A percentile compares a stretch with the other conserved stretches of the same genome.
Evolutionary conservation across 768 basidiomycete genomes (phyloP).

Genomic region (Kwoniella dejecticola): DNA sequence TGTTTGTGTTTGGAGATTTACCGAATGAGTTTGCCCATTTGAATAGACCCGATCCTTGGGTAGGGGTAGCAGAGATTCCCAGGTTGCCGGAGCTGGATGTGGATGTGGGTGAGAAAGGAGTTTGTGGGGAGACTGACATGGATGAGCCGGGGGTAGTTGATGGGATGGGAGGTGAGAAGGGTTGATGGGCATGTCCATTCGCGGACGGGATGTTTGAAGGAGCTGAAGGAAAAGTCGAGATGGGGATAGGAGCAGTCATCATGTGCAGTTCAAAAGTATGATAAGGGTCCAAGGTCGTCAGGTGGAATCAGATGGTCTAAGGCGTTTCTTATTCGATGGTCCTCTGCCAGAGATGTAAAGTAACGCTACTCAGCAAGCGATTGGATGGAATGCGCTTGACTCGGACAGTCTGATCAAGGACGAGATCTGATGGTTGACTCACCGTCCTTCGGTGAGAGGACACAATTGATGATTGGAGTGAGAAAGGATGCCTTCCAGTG

Average conservation of each 20-base stretch:
- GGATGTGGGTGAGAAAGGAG: slow-evolving; percentile 26
- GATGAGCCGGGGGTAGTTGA: slow-evolving; percentile 24
- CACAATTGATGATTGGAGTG: not conserved
- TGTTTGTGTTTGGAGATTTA: slow-evolving; percentile 34
- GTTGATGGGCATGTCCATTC: slow-evolving; percentile 5
- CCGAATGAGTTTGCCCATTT: slow-evolving; percentile 42
- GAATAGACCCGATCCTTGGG: slow-evolving; percentile 25
- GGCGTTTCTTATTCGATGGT: too few relatives aligned
- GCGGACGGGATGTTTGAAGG: not conserved
- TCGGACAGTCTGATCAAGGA: too few relatives aligned
- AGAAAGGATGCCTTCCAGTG: not conserved
- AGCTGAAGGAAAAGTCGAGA: slow-evolving; percentile 9
- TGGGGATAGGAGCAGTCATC: slow-evolving; percentile 36
- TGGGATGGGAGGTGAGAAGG: slow-evolving; percentile 8
- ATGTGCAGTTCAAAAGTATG: not conserved
- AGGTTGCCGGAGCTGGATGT: slow-evolving; percentile 7
- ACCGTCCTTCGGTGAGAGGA: too few relatives aligned
- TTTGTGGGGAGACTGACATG: slow-evolving; percentile 40
- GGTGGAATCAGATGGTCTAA: too few relatives aligned
- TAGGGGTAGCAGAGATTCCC: slow-evolving; percentile 12
- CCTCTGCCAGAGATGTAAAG: too few relatives aligned
- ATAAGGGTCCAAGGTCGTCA: not conserved
- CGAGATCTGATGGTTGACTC: too few relatives aligned
- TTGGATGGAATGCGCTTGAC: too few relatives aligned
- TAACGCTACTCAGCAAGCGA: too few relatives aligned